phyloP scores from a whole-genome alignment of 2,329 filamentous ascomycete species.

The Stemphylium lycopersici region DNA sequence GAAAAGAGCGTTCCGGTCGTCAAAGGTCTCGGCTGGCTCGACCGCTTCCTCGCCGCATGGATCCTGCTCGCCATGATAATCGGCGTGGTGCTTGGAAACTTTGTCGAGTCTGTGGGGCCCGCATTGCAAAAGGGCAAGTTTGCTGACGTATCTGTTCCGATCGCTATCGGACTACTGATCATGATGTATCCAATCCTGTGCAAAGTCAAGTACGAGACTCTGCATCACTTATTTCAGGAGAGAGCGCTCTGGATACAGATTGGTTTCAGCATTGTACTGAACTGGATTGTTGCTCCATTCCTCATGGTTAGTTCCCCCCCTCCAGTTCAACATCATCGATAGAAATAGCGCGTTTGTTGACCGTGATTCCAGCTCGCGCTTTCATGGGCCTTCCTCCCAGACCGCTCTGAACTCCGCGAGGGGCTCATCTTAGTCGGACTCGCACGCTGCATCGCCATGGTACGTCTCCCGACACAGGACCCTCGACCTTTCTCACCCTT shows the following conservation, averaged over 20 bases:
- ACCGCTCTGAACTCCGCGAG: conserved; percentile 51
- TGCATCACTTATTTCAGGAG: conserved; percentile 67
- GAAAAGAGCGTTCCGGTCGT: too few species aligned
- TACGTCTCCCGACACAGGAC: too few species aligned
- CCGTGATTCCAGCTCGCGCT: conserved; percentile 61
- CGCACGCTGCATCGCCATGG: conserved; percentile 83
- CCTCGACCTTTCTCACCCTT: too few species aligned
- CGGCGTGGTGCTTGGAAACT: too few species aligned
- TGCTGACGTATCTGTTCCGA: too few species aligned
- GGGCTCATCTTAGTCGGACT: conserved; percentile 78
- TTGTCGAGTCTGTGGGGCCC: too few species aligned
- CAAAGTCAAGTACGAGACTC: conserved; percentile 75
- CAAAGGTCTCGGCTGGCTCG: too few species aligned
- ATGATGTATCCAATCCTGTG: conserved; percentile 92
- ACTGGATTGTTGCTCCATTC: conserved; percentile 82
- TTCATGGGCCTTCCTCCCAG: conserved; percentile 58
- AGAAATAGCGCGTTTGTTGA: too few species aligned
- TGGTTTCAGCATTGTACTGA: conserved; percentile 71
- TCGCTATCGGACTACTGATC: conserved; percentile 70
- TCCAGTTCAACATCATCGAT: too few species aligned
- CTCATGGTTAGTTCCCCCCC: conserved; percentile 71
- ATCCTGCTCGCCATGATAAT: too few species aligned
- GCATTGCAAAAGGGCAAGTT: too few species aligned
- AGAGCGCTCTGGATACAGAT: conserved; percentile 74
- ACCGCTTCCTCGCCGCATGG: too few species aligned